A percentile compares a stretch with the other conserved stretches of the same genome.
phyloP scores from a whole-genome alignment of 108 stramenopile species.

The Cyclotella sp. region DNA sequence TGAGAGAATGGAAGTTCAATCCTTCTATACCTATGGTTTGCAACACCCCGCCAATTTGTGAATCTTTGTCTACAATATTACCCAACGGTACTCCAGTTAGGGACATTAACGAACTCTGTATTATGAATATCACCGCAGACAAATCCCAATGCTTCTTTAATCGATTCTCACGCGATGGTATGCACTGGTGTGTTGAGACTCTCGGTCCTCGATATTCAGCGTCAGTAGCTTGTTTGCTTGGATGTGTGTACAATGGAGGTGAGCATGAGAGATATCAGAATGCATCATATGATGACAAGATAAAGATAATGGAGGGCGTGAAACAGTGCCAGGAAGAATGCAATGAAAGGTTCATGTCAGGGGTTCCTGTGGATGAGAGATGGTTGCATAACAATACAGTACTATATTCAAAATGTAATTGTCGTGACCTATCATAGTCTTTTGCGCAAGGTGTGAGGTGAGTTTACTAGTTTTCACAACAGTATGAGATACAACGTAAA shows the following conservation, averaged over 20 bases:
- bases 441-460: too few relatives aligned
- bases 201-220: constrained; percentile 29
- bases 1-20: constrained; percentile 6
- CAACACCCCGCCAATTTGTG: constrained; percentile 13
- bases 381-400: constrained; percentile 20
- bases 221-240: constrained; percentile 36
- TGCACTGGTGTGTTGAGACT: constrained; percentile 40
- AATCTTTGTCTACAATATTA: background rate
- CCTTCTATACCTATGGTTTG: constrained; percentile 38
- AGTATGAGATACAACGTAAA: too few relatives aligned
- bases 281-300: background rate
- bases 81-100: background rate
- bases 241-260: constrained; percentile 42
- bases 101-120: background rate
- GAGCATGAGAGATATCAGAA: background rate
- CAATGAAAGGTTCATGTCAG: constrained; percentile 43
- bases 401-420: constrained; percentile 21
- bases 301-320: constrained; percentile 9
- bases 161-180: constrained; percentile 36
- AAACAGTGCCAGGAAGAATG: constrained; percentile 31
- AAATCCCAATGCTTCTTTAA: constrained; percentile 21
- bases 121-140: constrained; percentile 21
- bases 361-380: constrained; percentile 24
- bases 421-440: too few relatives aligned
- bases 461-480: too few relatives aligned